Evolutionary conservation across 192 early-diverging fungal genomes (phyloP).

Genomic region (Umbelopsis ramanniana): DNA sequence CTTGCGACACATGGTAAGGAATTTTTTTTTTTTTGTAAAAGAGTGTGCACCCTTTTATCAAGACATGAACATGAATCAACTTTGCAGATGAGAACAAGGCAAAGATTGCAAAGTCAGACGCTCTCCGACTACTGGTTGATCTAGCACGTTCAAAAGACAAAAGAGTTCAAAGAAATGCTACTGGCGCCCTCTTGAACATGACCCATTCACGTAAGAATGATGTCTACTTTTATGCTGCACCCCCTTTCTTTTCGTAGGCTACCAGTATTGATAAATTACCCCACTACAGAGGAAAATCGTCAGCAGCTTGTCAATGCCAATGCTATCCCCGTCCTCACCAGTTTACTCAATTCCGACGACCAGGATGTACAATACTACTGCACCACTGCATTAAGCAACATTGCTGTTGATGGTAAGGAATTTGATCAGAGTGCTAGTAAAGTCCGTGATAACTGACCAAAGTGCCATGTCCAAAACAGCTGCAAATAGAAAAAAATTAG

Average conservation of each 20-base stretch:
- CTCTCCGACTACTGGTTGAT: slow-evolving; percentile 71
- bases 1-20: slow-evolving; percentile 79
- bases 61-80: not conserved
- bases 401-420: slow-evolving; percentile 77
- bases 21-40: not conserved
- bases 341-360: slow-evolving; percentile 75
- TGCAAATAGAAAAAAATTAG: slow-evolving; percentile 65
- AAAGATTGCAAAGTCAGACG: slow-evolving; percentile 84
- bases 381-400: slow-evolving; percentile 87
- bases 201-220: slow-evolving; percentile 70
- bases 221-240: not conserved
- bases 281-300: slow-evolving; percentile 66
- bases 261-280: not conserved
- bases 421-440: not conserved
- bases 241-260: too few species aligned
- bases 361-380: slow-evolving; percentile 90
- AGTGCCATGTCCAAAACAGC: slow-evolving; percentile 20
- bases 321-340: slow-evolving; percentile 83
- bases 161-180: slow-evolving; percentile 88
- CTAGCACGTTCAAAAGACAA: slow-evolving; percentile 81
- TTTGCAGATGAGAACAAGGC: slow-evolving; percentile 83
- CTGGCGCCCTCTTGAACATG: slow-evolving; percentile 91
- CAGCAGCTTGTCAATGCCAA: slow-evolving; percentile 81
- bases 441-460: not conserved
- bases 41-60: not conserved